phyloP scores from a whole-genome alignment of 73 alveolate species.

The Uronychia binucleata region DNA sequence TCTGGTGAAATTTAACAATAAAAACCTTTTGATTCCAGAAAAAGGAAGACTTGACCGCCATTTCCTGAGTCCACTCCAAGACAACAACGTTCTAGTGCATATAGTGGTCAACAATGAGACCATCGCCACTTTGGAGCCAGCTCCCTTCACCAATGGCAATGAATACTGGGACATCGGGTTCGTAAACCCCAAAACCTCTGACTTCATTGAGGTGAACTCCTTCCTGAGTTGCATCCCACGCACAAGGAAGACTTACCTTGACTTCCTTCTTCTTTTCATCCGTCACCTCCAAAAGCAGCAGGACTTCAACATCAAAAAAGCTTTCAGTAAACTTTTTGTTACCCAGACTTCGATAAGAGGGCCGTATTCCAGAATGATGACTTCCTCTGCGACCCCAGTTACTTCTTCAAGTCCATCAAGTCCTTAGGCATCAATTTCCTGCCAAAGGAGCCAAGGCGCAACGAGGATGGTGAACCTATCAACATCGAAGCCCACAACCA shows the following conservation, averaged over 20 bases:
- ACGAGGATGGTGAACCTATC: not conserved
- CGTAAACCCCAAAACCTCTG: slow-evolving; percentile 1
- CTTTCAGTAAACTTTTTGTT: not conserved
- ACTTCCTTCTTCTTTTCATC: not conserved
- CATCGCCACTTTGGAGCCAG: not conserved
- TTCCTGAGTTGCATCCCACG: not conserved
- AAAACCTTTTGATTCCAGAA: not conserved
- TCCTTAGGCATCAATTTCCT: not conserved
- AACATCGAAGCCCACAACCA: not conserved
- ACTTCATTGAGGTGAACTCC: not conserved
- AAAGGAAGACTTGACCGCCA: not conserved
- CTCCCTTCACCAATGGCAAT: not conserved
- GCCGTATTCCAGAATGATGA: not conserved
- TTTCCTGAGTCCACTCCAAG: not conserved
- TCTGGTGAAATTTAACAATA: not conserved
- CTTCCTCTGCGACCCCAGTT: not conserved
- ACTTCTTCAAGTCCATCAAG: not conserved
- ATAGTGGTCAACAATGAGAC: not conserved
- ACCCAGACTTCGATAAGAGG: not conserved
- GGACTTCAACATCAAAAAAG: not conserved
- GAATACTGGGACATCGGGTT: slow-evolving; percentile 13
- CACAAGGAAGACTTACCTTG: not conserved
- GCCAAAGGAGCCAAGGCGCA: not conserved
- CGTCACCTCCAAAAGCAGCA: not conserved
- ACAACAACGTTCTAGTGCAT: not conserved